Evolutionary conservation across 1,139 yeast species (phyloP).

Genomic region (Geotrichum bryndzae): DNA sequence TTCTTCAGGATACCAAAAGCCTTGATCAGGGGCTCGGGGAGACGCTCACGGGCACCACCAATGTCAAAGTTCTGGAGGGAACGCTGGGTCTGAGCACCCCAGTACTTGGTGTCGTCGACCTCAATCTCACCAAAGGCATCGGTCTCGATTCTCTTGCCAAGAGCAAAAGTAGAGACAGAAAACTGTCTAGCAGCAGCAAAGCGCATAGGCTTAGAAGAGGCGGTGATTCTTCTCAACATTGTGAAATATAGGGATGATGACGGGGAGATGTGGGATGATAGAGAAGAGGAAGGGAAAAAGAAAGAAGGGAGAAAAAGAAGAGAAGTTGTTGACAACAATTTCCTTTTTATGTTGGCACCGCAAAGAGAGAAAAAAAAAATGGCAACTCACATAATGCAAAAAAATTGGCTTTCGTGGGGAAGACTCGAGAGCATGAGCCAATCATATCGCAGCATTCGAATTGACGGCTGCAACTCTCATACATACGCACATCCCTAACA

Average conservation of each 20-base stretch:
- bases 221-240: conserved; percentile 9
- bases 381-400: background rate
- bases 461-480: too few species aligned
- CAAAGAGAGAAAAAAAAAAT: background rate
- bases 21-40: conserved; percentile 85
- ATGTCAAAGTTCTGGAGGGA: conserved; percentile 87
- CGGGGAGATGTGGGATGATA: background rate
- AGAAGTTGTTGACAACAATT: background rate
- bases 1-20: conserved; percentile 93
- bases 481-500: too few species aligned
- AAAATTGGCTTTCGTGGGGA: background rate
- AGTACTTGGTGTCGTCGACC: conserved; percentile 78
- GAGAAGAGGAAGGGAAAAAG: background rate
- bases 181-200: conserved; percentile 11
- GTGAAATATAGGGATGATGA: background rate
- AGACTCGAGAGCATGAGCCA: background rate
- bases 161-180: conserved; percentile 6
- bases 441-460: background rate
- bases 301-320: background rate
- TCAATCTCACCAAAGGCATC: conserved; percentile 97
- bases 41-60: conserved; percentile 83
- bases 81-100: conserved; percentile 97
- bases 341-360: background rate
- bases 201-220: background rate
- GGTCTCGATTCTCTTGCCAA: conserved; percentile 61